A percentile compares a stretch with the other conserved stretches of the same genome.
These are phyloP conservation scores for Cenchrus purpureus DNA, from an alignment of 176 grass and related monocot genomes.

Conservation along the genomic window DNA sequence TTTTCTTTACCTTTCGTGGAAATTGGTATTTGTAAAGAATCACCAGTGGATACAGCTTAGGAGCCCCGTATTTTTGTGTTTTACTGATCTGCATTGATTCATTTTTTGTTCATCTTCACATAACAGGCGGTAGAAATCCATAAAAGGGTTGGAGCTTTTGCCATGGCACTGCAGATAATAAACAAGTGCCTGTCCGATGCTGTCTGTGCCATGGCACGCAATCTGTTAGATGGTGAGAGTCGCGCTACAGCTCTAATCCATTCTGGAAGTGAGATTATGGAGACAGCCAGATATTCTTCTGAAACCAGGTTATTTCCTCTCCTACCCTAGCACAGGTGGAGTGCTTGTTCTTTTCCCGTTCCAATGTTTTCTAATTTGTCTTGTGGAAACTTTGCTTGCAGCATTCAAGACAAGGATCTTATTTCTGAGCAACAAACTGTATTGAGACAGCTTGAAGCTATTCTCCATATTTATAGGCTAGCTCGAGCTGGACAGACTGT, in stretches of 20 bases:
- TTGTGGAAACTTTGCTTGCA: constrained; percentile 42
- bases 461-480: constrained; percentile 74
- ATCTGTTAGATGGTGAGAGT: constrained; percentile 77
- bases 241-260: constrained; percentile 77
- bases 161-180: constrained; percentile 91
- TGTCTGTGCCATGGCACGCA: constrained; percentile 78
- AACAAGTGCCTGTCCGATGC: constrained; percentile 96
- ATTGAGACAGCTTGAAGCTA: constrained; percentile 83
- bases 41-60: not conserved
- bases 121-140: constrained; percentile 86
- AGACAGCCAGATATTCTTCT: constrained; percentile 78
- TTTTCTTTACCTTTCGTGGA: not conserved
- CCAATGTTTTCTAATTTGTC: constrained; percentile 11
- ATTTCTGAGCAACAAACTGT: constrained; percentile 84
- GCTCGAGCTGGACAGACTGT: constrained; percentile 73
- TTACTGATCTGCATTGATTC: constrained; percentile 36
- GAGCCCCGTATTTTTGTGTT: not conserved
- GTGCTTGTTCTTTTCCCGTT: constrained; percentile 33
- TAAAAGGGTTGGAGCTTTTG: constrained; percentile 90
- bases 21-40: not conserved
- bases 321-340: not conserved
- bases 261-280: constrained; percentile 88
- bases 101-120: constrained; percentile 34
- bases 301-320: constrained; percentile 70
- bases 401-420: constrained; percentile 83